Percentiles rank a stretch among this genome's conserved stretches.
Evolutionary conservation across 495 filamentous ascomycete genomes (phyloP).

Genomic region (Xylaria sp.): DNA sequence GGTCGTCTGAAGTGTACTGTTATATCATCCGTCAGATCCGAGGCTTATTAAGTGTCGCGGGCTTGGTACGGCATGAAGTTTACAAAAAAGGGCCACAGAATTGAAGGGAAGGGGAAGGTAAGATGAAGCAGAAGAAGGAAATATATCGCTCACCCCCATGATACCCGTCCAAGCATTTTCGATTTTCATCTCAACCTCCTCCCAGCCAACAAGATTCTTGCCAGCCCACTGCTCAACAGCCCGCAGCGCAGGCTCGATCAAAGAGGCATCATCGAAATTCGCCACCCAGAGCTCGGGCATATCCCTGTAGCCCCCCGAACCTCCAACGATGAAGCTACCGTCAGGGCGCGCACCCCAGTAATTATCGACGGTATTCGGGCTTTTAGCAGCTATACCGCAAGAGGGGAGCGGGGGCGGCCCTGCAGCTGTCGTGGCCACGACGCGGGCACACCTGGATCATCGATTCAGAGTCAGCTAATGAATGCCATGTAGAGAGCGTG

Average conservation of each 20-base stretch:
- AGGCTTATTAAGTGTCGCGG: neutral
- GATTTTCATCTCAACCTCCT: slow-evolving; percentile 49
- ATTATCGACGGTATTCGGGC: slow-evolving; percentile 28
- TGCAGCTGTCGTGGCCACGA: slow-evolving; percentile 25
- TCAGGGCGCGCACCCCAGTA: slow-evolving; percentile 61
- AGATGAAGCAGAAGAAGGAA: neutral
- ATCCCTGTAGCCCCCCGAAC: slow-evolving; percentile 49
- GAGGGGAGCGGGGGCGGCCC: slow-evolving; percentile 16
- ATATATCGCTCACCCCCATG: slow-evolving; percentile 37
- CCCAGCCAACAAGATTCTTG: slow-evolving; percentile 57
- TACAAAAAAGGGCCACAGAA: neutral
- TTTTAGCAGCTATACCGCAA: neutral
- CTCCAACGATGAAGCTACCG: slow-evolving; percentile 61
- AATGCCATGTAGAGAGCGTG: neutral
- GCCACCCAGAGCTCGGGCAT: slow-evolving; percentile 55
- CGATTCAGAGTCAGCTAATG: neutral
- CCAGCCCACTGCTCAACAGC: slow-evolving; percentile 61
- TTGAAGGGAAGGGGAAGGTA: neutral
- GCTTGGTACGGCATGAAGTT: neutral
- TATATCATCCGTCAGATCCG: slow-evolving; percentile 1
- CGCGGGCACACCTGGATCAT: slow-evolving; percentile 20
- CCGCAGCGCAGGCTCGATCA: slow-evolving; percentile 47
- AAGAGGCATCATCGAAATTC: slow-evolving; percentile 55
- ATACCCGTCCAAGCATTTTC: slow-evolving; percentile 62
- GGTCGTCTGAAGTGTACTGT: slow-evolving; percentile 47